Base-by-base conservation (phyloP, 257 asterid genomes). In the Lycium barbarum region DNA sequence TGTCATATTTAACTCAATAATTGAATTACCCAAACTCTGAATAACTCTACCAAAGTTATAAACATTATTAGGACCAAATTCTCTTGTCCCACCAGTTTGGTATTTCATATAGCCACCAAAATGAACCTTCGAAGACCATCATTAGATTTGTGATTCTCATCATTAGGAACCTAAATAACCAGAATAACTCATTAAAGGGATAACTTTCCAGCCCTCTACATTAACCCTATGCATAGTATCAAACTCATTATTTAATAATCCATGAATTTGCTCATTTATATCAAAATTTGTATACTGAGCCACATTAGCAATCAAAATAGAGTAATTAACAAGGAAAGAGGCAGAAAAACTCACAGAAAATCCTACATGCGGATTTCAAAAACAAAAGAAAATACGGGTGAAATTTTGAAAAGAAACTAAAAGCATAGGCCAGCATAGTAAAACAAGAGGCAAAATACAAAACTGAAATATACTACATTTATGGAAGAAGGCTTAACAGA, bases 101-200 rank as follows among this genome's bases (percentile, higher is more conserved):
- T 97, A 97, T 73, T 82, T 88, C 82, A 95, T 93, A 86, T 90
- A 87, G 14, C 98, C 99, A 63, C 93, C 88, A 85, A 91, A 95
- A 72, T 86, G 90, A 55, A 91, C 81, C 22, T 57, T 68, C 38
- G 91, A 88, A 6, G 89, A 86, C 88, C 92, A 20, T 89, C 87
- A 20, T 61, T 79, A 2, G 89, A 87, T 33, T 82, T 83, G 55
- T 92, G 65, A 89, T 81, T 86, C 84, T 85, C 87, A 62, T 92
- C 97, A 90, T 96, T 98, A 1, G 94, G 70, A 9, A 92, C 84
- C 99, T 98, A 96, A 57, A 97, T 92, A 98, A 95, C 98, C 98
- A 95, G 33, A 96, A 22, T 15, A 98, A 93, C 88, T 97, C 99
- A 47, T 97, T 97, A 72, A 93, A 57, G 99, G 99, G 2, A 98